Percentiles rank a stretch among this genome's conserved stretches.
Evolutionary conservation across 768 basidiomycete genomes (phyloP).

Genomic region (Chalciporus piperatus): DNA sequence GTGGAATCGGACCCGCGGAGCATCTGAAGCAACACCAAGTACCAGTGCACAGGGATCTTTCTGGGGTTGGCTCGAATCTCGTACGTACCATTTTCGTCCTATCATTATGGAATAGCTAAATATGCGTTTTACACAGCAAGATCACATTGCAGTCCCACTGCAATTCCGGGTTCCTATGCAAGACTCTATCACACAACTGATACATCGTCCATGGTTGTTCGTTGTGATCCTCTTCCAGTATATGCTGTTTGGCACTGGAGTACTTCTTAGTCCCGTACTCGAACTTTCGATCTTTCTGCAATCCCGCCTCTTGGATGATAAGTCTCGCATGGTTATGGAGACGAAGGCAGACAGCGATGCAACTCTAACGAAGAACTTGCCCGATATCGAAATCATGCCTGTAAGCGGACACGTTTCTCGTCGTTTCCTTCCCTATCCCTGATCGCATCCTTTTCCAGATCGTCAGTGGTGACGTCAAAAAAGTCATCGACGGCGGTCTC

Average conservation of each 20-base stretch:
- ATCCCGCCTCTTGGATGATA: neutral
- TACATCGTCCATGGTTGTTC: neutral
- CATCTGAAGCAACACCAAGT: too few species aligned
- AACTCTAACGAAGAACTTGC: conserved; percentile 16
- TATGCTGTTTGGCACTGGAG: neutral
- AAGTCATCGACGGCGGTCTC: neutral
- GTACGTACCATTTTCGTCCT: conserved; percentile 14
- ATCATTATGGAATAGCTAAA: too few species aligned
- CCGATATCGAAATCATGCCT: conserved; percentile 41
- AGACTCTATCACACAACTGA: neutral
- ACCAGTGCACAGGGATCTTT: too few species aligned
- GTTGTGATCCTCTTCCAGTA: neutral
- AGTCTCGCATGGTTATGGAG: neutral
- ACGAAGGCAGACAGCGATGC: neutral
- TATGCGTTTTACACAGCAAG: conserved; percentile 27
- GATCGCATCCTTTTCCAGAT: neutral
- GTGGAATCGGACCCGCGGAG: too few species aligned
- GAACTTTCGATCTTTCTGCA: conserved; percentile 1
- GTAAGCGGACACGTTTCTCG: neutral
- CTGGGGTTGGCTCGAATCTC: conserved; percentile 29
- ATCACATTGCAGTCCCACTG: conserved; percentile 36
- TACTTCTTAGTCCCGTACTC: neutral
- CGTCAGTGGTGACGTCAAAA: neutral
- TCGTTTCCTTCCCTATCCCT: neutral
- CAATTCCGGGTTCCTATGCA: conserved; percentile 30